Evolutionary conservation across 176 grass and related monocot genomes (phyloP), one percentile per base, ranked within the genome.

Genomic region (Echinochloa phyllopogon): DNA sequence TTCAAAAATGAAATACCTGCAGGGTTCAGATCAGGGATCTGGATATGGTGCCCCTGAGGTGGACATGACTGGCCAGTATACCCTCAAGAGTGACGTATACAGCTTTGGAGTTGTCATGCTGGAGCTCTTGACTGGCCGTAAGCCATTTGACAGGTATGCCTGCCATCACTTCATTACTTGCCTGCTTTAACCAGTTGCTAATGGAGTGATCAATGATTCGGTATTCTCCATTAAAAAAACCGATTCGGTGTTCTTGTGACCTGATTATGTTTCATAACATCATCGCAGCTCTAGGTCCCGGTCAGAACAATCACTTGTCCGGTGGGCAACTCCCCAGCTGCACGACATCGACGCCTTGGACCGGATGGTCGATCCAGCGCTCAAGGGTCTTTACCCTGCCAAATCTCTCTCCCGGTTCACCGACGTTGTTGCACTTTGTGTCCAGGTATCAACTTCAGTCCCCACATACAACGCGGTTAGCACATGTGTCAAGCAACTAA

Each of bases 71-170:
- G 91, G 88, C 8, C 89, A 92, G 42, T 95, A 92, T 80, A 95
- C 91, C 45, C 65, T 93, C 37, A 98, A 95, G 76, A 98, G 95
- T 27, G 95, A 98, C 72, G 89, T 98, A n/a, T 98, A 98, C 79
- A 90, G 66, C 57, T 95, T 98, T 82, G 95, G 95, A 60, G 85
- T 95, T 43, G 93, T 98, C 80, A 98, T 98, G 95, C 81, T 98
- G 38, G 95, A 98, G 61, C 95, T 98, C 39, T 88, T 98, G 77
- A 98, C 95, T 0, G 93, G 93, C 21, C 85, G 85, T 18, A 98
- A 90, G 62, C 93, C 95, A 74, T 98, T 98, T 57, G 91, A 98
- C 16, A 90, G 82, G 95, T 98, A 90, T 20, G 66, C 10, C 18
- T 21, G 64, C 72, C 43, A 39, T 48, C 23, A 69, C 13, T 71